Evolutionary conservation across 2,329 filamentous ascomycete species (phyloP), one percentile per base, ranked within the genome.

Genomic region (Tolypocladium sp.): DNA sequence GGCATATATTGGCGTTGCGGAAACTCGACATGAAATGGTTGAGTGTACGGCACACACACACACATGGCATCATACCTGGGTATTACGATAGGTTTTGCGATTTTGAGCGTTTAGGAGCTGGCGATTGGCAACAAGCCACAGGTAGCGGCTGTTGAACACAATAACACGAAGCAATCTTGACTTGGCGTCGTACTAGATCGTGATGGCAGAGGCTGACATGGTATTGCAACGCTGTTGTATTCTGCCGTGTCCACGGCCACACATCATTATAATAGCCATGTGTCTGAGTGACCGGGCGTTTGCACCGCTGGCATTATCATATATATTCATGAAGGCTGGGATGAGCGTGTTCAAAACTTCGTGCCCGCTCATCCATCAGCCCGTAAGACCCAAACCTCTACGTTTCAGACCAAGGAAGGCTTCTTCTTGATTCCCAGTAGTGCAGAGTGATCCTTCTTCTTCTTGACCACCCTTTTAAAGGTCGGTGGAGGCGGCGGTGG

Each of bases 401-500:
- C 9, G 3, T 20, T 22, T 63, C 68, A 86, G 5, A 85, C 80
- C 22, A 87, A 68, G 1, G 82, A 77, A 20, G 81, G 77, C 74
- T 92, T 93, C 80, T 91, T 94, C 79, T 96, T 97, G 67, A 97
- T 92, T 1, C 92, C 92, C 55, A 96, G 73, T 27, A 87, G 77
- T 17, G 88, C 86, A 0, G 85, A 78, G 59, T 89, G 83, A 60
- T 94, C 86, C 74, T 94, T 96, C 77, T 96, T 97, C 76, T 91
- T 88, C 77, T 96, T 96, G 55, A 88, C 80, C 51, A 86, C 83
- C 61, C 89, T 81, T 72, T 89, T 89, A 68, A 93, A 95, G 0
- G 84, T 85, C 6, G 82, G 80, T 2, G 85, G 77, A 41, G 49
- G 56, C 6, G 62, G 22, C 10, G 63, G 61, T 1, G 70, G 68